These are phyloP conservation scores for Tephrocybe sp. DNA, from an alignment of 768 basidiomycete genomes.

Conservation along the genomic window DNA sequence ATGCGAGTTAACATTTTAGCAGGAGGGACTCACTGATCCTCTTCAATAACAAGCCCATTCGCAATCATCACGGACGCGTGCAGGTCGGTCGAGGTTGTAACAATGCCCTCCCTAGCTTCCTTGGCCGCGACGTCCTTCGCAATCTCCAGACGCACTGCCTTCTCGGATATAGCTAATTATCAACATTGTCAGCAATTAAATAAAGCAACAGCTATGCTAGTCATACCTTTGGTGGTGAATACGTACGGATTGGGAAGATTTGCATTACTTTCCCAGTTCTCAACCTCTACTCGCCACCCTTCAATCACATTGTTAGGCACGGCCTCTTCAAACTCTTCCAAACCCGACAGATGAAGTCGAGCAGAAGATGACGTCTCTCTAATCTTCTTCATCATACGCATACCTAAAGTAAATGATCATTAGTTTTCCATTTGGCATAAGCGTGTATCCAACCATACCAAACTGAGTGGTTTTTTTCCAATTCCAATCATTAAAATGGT, in stretches of 20 bases:
- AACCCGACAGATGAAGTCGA: neutral
- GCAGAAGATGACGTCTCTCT: neutral
- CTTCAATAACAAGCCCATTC: neutral
- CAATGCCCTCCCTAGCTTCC: neutral
- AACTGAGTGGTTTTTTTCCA: neutral
- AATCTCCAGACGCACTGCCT: neutral
- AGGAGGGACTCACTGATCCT: conserved; percentile 1
- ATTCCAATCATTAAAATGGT: conserved; percentile 4
- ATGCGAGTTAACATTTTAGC: neutral
- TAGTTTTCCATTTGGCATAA: neutral
- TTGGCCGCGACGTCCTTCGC: neutral
- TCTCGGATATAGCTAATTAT: neutral
- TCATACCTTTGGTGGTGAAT: neutral
- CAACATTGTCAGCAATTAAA: neutral
- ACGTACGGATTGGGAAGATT: neutral
- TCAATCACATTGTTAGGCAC: neutral
- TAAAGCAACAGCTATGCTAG: neutral
- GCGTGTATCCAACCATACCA: neutral
- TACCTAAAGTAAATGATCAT: neutral
- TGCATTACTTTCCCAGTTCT: neutral
- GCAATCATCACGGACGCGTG: neutral
- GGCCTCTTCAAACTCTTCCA: neutral
- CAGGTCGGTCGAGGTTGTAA: neutral
- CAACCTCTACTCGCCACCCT: neutral
- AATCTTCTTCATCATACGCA: neutral